These are phyloP conservation scores for Blastobotrys persicus DNA, from an alignment of 1,139 yeast genomes.

Conservation along the genomic window DNA sequence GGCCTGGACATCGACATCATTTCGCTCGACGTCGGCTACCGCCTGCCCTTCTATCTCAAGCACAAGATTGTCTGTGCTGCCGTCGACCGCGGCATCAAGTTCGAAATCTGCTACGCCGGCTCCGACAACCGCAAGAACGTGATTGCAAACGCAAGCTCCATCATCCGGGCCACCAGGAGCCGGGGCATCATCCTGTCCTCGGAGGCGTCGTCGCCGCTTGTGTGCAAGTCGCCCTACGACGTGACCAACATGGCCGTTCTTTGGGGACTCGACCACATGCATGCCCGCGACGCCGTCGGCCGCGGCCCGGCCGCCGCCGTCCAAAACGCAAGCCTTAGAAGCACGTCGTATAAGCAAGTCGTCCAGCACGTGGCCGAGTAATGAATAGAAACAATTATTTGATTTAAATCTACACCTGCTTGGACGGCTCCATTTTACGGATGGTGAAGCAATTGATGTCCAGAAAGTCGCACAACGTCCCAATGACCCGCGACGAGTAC, in stretches of 20 bases:
- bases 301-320: conserved; percentile 62
- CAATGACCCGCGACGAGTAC: conserved; percentile 39
- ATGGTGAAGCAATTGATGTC: conserved; percentile 42
- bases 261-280: conserved; percentile 65
- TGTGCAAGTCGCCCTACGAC: conserved; percentile 65
- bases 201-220: conserved; percentile 63
- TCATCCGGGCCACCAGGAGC: conserved; percentile 78
- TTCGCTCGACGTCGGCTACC: conserved; percentile 62
- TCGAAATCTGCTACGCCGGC: conserved; percentile 69
- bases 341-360: conserved; percentile 50
- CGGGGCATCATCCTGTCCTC: conserved; percentile 77
- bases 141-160: conserved; percentile 67
- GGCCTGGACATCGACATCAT: conserved; percentile 73
- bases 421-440: conserved; percentile 16
- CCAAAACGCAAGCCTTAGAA: conserved; percentile 68
- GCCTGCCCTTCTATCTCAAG: conserved; percentile 73
- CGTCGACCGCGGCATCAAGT: conserved; percentile 72
- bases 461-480: conserved; percentile 37
- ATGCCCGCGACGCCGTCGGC: conserved; percentile 59
- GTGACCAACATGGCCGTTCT: conserved; percentile 62
- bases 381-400: conserved; percentile 6
- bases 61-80: conserved; percentile 87
- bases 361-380: conserved; percentile 27
- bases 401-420: conserved; percentile 13
- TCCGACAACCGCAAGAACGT: conserved; percentile 52